Base-by-base conservation (phyloP, 2,329 filamentous ascomycete genomes). In the Exophiala xenobiotica region DNA sequence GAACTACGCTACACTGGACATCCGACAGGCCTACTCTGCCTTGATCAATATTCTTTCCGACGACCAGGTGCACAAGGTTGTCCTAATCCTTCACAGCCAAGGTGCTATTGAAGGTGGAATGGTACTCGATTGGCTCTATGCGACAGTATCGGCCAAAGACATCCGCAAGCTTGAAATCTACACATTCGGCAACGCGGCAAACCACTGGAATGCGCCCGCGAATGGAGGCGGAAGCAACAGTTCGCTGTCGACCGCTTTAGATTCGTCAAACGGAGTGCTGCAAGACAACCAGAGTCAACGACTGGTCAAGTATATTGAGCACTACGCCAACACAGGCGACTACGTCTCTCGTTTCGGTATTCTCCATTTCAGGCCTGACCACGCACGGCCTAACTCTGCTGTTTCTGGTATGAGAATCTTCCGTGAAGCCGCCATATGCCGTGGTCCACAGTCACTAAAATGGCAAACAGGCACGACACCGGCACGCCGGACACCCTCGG, bases 181-280 rank as follows among this genome's bases (percentile, higher is more conserved):
- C 67, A 91, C 87, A 0, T 92, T 92, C 65, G 88, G 86, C 22
- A 86, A 82, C 51, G 87, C 87, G 0, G 85, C 88, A 0, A 89
- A 89, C 62, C 87, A 91, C 66, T 91, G 90, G 73, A 90, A 90
- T 67, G 89, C 90, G 57, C 88, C 87, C 0, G 51, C 61, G 71
- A 0, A 51, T 65, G 29, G 29, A 12, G 9, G 31, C 12, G 26
- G 12, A 7, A 27, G 38, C 40, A 16, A 18, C 37, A 43, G 35
- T n/a, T n/a, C n/a, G n/a, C n/a, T n/a, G n/a, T n/a, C n/a, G n/a
- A n/a, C n/a, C n/a, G n/a, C n/a, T n/a, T n/a, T 38, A n/a, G n/a
- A n/a, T n/a, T 35, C n/a, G 18, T 35, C n/a, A 35, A 14, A 16
- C 8, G 11, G 16, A 33, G 9, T 14, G n/a, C 12, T 27, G 47